Conservation (phyloP, 2,329 filamentous ascomycete genomes). For the Alternaria arbusti region DNA sequence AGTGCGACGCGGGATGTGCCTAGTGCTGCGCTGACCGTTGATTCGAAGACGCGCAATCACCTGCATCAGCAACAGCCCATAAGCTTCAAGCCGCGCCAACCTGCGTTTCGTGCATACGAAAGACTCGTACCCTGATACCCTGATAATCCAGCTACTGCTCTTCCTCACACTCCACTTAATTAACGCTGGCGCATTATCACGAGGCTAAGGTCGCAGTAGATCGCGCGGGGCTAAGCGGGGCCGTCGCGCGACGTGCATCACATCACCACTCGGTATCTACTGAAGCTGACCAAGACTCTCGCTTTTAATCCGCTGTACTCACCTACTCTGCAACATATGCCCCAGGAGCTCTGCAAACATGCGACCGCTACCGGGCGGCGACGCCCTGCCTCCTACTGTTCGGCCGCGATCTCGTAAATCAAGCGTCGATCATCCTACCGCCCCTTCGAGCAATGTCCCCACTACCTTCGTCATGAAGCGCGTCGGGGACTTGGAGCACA, state of each 20-base stretch:
- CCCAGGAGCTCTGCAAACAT: conserved; percentile 21
- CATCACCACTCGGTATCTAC: conserved; percentile 12
- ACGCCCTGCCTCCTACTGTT: conserved; percentile 37
- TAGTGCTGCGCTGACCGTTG: conserved; percentile 1
- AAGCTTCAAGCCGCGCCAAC: conserved; percentile 12
- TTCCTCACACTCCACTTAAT: conserved; percentile 1
- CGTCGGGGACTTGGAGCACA: conserved; percentile 57
- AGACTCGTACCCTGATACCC: conserved; percentile 3
- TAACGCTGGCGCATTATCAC: conserved; percentile 15
- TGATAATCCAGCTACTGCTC: not conserved
- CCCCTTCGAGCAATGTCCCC: conserved; percentile 49
- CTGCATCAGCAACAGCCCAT: conserved; percentile 15
- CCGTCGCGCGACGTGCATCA: conserved; percentile 13
- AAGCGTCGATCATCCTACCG: conserved; percentile 41
- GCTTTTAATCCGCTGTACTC: not conserved
- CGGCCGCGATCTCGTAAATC: conserved; percentile 48
- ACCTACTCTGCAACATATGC: conserved; percentile 9
- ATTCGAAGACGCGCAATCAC: conserved; percentile 11
- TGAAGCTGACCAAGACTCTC: conserved; percentile 9
- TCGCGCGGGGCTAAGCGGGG: conserved; percentile 26
- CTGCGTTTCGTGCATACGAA: conserved; percentile 5
- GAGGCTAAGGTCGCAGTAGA: conserved; percentile 16
- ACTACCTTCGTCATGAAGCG: conserved; percentile 67
- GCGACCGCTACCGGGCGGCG: conserved; percentile 46
- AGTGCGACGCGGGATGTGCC: conserved; percentile 1